Conservation (phyloP, 768 basidiomycete species). For the Macrolepiota dolichaula region DNA sequence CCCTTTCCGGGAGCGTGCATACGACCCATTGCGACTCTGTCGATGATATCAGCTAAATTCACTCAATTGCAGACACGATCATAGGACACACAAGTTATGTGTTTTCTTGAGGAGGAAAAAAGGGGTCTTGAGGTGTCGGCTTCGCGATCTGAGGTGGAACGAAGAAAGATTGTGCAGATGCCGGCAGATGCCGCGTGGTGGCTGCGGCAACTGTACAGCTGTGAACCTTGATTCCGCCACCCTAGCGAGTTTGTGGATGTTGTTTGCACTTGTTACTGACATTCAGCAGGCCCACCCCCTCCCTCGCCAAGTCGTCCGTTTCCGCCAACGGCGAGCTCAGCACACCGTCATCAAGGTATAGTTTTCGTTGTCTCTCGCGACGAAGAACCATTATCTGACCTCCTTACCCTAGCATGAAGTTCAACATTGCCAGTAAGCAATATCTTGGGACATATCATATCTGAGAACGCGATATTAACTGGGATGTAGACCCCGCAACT, state of each 20-base stretch:
- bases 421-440: slow-evolving; percentile 92
- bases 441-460: background rate
- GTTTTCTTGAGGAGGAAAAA: slow-evolving; percentile 46
- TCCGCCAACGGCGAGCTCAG: slow-evolving; percentile 41
- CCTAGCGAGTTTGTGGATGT: slow-evolving; percentile 20
- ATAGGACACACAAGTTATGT: slow-evolving; percentile 21
- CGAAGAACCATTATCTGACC: slow-evolving; percentile 15
- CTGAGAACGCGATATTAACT: slow-evolving; percentile 12
- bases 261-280: slow-evolving; percentile 33
- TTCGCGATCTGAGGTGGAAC: background rate
- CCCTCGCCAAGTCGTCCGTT: slow-evolving; percentile 36
- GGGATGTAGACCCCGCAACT: slow-evolving; percentile 80
- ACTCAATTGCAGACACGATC: slow-evolving; percentile 3
- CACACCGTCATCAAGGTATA: slow-evolving; percentile 29
- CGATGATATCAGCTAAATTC: slow-evolving; percentile 15
- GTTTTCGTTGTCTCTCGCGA: slow-evolving; percentile 9
- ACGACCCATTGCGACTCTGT: slow-evolving; percentile 76
- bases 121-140: slow-evolving; percentile 22
- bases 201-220: slow-evolving; percentile 56
- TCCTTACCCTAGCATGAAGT: slow-evolving; percentile 70
- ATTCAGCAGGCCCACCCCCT: slow-evolving; percentile 23
- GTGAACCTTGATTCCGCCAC: slow-evolving; percentile 48
- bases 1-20: slow-evolving; percentile 99
- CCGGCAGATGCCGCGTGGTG: slow-evolving; percentile 38
- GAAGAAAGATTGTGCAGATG: background rate